Conservation (phyloP, 1,284 basidiomycete genomes). For the Cutaneotrichosporon spelunceum region DNA sequence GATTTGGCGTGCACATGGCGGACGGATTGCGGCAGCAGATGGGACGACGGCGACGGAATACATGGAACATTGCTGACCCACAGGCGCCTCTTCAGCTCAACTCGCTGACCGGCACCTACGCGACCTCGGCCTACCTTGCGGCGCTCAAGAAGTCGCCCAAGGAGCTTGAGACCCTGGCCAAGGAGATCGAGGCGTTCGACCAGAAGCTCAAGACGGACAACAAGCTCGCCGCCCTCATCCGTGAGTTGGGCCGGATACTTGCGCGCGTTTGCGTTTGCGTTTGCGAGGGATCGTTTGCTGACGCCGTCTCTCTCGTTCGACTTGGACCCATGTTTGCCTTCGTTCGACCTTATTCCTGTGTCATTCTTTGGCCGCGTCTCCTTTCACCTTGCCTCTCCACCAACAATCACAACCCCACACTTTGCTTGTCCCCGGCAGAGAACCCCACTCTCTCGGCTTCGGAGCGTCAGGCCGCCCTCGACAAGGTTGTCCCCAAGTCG, state of each 20-base stretch:
- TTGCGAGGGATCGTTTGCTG: not conserved
- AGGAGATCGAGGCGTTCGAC: conserved; percentile 73
- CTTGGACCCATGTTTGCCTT: not conserved
- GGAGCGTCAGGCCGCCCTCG: conserved; percentile 70
- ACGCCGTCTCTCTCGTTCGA: not conserved
- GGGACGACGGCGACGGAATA: not conserved
- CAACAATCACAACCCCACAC: too few species aligned
- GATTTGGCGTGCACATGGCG: not conserved
- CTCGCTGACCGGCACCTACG: conserved; percentile 71
- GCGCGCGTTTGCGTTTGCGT: too few species aligned
- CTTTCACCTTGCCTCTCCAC: not conserved
- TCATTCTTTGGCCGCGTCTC: not conserved
- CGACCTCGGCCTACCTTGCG: conserved; percentile 87
- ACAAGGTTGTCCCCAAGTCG: conserved; percentile 64
- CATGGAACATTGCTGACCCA: not conserved
- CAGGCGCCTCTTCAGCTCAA: conserved; percentile 53
- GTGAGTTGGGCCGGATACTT: too few species aligned
- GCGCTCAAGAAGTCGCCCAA: conserved; percentile 77
- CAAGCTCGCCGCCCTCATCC: conserved; percentile 67
- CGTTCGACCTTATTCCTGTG: not conserved
- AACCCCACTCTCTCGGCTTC: conserved; percentile 84
- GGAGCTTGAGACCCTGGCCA: conserved; percentile 63
- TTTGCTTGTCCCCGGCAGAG: conserved; percentile 32
- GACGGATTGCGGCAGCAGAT: too few species aligned
- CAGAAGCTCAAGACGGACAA: conserved; percentile 63